phyloP scores from a whole-genome alignment of 306 rosid species.

The Casuarina equisetifolia region DNA sequence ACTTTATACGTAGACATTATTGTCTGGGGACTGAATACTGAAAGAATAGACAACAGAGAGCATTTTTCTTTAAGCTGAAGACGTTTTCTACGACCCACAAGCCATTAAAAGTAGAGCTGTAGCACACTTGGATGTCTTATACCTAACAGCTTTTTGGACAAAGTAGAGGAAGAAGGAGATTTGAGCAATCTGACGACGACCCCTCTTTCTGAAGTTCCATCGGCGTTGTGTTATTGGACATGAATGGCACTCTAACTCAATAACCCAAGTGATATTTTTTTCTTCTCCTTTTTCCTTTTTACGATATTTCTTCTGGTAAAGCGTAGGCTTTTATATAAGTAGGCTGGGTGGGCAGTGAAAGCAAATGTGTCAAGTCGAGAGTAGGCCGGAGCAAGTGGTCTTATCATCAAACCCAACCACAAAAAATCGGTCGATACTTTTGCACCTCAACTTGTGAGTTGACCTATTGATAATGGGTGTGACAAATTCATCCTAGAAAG shows the following conservation, averaged over 20 bases:
- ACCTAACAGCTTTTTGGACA: background rate
- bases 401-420: slow-evolving; percentile 23
- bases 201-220: background rate
- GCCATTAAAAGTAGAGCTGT: background rate
- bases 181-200: background rate
- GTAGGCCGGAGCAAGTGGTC: slow-evolving; percentile 32
- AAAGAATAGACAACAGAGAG: background rate
- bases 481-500: slow-evolving; percentile 42
- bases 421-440: slow-evolving; percentile 21
- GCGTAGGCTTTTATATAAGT: slow-evolving; percentile 11
- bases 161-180: background rate
- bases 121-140: background rate
- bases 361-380: slow-evolving; percentile 24
- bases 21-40: background rate
- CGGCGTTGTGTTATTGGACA: background rate
- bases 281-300: background rate
- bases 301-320: background rate
- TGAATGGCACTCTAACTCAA: background rate
- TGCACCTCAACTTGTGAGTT: slow-evolving; percentile 36
- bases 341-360: slow-evolving; percentile 30
- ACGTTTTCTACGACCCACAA: background rate
- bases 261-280: background rate
- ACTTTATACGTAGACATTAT: background rate
- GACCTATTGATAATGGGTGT: slow-evolving; percentile 14
- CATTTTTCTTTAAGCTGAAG: background rate